A percentile compares a stretch with the other conserved stretches of the same genome.
These are phyloP conservation scores for Pleurotus pulmonarius DNA, from an alignment of 768 basidiomycete species.

Conservation along the genomic window DNA sequence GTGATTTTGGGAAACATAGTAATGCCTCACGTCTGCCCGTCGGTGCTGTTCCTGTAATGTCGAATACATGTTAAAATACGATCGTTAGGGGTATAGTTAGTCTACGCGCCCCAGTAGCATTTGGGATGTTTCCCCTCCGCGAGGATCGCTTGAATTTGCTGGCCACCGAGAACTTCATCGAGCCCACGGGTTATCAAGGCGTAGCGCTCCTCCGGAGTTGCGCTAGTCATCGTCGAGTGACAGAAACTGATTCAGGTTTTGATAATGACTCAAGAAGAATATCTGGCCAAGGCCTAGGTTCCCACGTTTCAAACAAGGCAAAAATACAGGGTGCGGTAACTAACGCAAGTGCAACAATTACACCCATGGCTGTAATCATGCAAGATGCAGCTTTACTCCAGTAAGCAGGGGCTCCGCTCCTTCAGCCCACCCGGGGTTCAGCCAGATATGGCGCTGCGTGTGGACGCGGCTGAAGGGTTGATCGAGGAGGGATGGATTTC, in stretches of 20 bases:
- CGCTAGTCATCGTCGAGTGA: conserved; percentile 21
- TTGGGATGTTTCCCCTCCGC: conserved; percentile 73
- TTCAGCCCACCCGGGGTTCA: not conserved
- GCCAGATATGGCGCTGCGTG: not conserved
- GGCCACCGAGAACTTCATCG: conserved; percentile 85
- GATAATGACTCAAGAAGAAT: too few relatives aligned
- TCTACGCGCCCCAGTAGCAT: conserved; percentile 85
- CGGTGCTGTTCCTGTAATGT: conserved; percentile 73
- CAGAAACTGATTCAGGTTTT: not conserved
- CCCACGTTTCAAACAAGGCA: too few relatives aligned
- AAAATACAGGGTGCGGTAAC: too few relatives aligned
- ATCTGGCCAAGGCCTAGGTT: too few relatives aligned
- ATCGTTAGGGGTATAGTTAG: conserved; percentile 8
- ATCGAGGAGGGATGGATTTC: not conserved
- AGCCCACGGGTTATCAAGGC: conserved; percentile 82
- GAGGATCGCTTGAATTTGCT: conserved; percentile 76
- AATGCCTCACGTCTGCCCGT: conserved; percentile 83
- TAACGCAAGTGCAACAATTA: too few relatives aligned
- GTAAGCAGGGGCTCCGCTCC: too few relatives aligned
- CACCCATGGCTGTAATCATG: too few relatives aligned
- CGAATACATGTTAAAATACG: conserved; percentile 5
- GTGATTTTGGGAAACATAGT: conserved; percentile 2
- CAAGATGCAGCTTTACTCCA: too few relatives aligned
- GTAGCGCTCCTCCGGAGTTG: conserved; percentile 51
- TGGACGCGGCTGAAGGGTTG: not conserved